Evolutionary conservation across 2,329 filamentous ascomycete genomes (phyloP), one percentile per base, ranked within the genome.

Genomic region (Neoscytalidium dimidiatum): DNA sequence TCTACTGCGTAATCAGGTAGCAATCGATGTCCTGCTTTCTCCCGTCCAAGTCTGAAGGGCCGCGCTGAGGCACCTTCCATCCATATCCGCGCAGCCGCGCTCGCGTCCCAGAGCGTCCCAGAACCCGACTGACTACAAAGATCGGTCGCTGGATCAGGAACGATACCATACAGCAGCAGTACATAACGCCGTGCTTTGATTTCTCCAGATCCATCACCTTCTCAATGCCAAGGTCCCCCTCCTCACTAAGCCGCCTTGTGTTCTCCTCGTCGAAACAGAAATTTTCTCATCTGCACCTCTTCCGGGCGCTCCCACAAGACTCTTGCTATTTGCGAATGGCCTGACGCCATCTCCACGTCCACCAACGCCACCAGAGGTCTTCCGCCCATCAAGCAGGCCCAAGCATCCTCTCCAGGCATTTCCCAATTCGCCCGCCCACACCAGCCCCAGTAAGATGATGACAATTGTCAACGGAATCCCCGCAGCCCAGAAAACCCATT

Each of bases 161-260:
- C n/a, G n/a, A n/a, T n/a, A n/a, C n/a, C n/a, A n/a, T n/a, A n/a
- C n/a, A n/a, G n/a, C n/a, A n/a, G n/a, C n/a, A n/a, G n/a, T n/a
- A n/a, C n/a, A n/a, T n/a, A n/a, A n/a, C n/a, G n/a, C n/a, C n/a
- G n/a, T n/a, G n/a, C n/a, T n/a, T n/a, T n/a, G n/a, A n/a, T n/a
- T n/a, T n/a, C n/a, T n/a, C n/a, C n/a, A n/a, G n/a, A n/a, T n/a
- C 38, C 7, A 4, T 43, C 19, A 44, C 17, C 38, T n/a, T 19
- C 26, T 23, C 6, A 17, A 46, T 3, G 23, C 35, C 38, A 56
- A 26, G 14, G 38, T 96, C 95, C 95, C 28, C 28, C 41, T 60
- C 26, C 19, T 33, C 5, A 60, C 14, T 19, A 60, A 9, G 9
- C 41, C 56, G 2, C 56, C 41, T 11, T 8, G 26, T 17, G 19